phyloP scores from a whole-genome alignment of 2,329 filamentous ascomycete genomes.

The Monosporascus sp. region DNA sequence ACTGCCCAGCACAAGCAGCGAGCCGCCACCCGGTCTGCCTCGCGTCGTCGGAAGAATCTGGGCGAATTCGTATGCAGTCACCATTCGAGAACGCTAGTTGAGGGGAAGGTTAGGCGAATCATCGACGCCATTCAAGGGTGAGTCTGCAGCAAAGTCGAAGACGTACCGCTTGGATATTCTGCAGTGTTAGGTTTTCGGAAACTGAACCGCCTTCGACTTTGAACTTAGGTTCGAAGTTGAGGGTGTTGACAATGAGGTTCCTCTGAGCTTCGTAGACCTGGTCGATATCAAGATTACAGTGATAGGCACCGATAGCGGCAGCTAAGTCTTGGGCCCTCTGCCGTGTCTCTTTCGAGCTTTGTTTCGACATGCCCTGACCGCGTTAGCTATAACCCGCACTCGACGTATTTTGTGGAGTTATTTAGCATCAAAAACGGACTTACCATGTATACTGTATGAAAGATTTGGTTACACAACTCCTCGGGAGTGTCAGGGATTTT shows the following conservation, averaged over 20 bases:
- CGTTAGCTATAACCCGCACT: neutral
- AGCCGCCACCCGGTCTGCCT: conserved; percentile 48
- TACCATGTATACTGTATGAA: conserved; percentile 58
- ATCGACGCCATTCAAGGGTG: neutral
- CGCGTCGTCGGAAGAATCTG: conserved; percentile 58
- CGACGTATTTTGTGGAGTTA: neutral
- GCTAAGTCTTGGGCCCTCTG: conserved; percentile 58
- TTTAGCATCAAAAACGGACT: neutral
- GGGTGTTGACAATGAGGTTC: conserved; percentile 52
- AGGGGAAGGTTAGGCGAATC: neutral
- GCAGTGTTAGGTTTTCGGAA: conserved; percentile 59
- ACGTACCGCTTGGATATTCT: conserved; percentile 58
- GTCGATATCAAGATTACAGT: conserved; percentile 71
- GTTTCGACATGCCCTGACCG: conserved; percentile 54
- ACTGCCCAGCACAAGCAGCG: conserved; percentile 61
- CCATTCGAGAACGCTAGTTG: conserved; percentile 47
- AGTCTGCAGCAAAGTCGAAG: no score
- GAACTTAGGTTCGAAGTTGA: conserved; percentile 50
- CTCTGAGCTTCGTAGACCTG: conserved; percentile 56
- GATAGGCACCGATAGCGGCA: conserved; percentile 62
- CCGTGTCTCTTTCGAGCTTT: conserved; percentile 61
- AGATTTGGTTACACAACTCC: conserved; percentile 47
- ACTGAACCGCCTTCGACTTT: conserved; percentile 58
- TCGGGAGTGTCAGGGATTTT: conserved; percentile 49
- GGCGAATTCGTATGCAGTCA: conserved; percentile 58